Evolutionary conservation across 139 green algal genomes (phyloP).

Genomic region (Chlamydomonas asymmetrica): DNA sequence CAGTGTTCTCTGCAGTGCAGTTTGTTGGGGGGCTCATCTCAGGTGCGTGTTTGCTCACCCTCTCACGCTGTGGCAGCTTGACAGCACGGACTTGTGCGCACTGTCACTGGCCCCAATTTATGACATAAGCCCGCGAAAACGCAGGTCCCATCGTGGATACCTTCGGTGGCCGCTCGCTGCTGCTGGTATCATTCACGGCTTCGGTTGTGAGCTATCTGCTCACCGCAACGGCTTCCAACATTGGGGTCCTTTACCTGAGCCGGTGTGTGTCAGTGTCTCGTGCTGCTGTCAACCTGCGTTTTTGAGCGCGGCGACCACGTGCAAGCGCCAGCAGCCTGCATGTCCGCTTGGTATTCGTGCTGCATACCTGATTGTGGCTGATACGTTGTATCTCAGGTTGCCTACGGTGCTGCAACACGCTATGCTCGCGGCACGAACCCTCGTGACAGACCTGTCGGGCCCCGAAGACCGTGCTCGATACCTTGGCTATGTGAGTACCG

Average conservation of each 20-base stretch:
- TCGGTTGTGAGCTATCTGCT: conserved; percentile 29
- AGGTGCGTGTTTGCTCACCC: conserved; percentile 18
- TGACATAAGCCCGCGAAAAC: not conserved
- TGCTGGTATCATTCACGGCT: conserved; percentile 39
- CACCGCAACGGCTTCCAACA: conserved; percentile 34
- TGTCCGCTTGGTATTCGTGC: not conserved
- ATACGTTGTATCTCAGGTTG: not conserved
- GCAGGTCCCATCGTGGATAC: conserved; percentile 45
- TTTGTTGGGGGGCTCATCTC: conserved; percentile 41
- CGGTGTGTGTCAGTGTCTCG: no score
- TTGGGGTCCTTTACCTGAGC: conserved; percentile 36
- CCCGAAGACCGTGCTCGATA: conserved; percentile 22
- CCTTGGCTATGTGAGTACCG: conserved; percentile 42
- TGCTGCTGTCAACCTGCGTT: no score
- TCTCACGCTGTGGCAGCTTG: not conserved
- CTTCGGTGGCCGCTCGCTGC: conserved; percentile 33
- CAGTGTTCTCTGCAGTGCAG: conserved; percentile 38
- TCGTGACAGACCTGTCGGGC: conserved; percentile 27
- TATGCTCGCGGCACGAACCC: conserved; percentile 42
- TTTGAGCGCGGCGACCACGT: no score
- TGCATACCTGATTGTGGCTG: not conserved
- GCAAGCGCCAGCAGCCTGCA: no score
- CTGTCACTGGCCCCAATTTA: not conserved
- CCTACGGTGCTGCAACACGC: conserved; percentile 41
- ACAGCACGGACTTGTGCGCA: not conserved